Percentiles rank a stretch among this genome's conserved stretches.
These are phyloP conservation scores for Pythium sp. DNA, from an alignment of 352 stramenopile species.

Conservation along the genomic window DNA sequence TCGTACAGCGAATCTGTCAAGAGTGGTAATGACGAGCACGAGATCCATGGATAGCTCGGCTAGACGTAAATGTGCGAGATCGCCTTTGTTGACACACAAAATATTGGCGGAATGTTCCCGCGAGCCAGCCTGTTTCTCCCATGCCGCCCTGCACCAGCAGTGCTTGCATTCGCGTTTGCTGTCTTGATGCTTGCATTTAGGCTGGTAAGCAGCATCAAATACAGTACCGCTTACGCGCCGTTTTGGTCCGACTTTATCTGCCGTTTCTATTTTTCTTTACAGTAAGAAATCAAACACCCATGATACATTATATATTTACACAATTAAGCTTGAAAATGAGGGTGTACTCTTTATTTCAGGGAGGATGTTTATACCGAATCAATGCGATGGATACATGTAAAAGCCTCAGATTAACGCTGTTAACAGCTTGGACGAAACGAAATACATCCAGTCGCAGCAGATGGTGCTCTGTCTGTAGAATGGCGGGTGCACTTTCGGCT, in stretches of 20 bases:
- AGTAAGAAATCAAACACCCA: not conserved
- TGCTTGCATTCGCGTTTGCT: not conserved
- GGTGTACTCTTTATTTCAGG: not conserved
- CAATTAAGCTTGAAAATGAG: not conserved
- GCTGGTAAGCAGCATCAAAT: not conserved
- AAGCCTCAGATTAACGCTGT: not conserved
- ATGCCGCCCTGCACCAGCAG: not conserved
- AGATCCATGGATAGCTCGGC: not conserved
- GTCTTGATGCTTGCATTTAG: not conserved
- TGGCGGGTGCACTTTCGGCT: not conserved
- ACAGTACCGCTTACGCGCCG: not conserved
- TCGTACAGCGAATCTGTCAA: not conserved
- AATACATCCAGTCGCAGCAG: constrained; percentile 8
- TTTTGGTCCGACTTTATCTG: constrained; percentile 11
- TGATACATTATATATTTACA: not conserved
- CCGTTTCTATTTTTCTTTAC: not conserved
- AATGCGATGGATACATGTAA: not conserved
- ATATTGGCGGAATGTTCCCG: constrained; percentile 9
- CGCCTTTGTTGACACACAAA: not conserved
- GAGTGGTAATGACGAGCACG: not conserved
- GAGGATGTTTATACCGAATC: not conserved
- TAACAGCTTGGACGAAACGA: not conserved
- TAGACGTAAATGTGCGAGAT: not conserved
- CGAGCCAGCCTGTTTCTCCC: not conserved
- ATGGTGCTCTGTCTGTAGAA: not conserved